Evolutionary conservation across 1,284 basidiomycete species (phyloP).

Genomic region (Coriolopsis trogii): DNA sequence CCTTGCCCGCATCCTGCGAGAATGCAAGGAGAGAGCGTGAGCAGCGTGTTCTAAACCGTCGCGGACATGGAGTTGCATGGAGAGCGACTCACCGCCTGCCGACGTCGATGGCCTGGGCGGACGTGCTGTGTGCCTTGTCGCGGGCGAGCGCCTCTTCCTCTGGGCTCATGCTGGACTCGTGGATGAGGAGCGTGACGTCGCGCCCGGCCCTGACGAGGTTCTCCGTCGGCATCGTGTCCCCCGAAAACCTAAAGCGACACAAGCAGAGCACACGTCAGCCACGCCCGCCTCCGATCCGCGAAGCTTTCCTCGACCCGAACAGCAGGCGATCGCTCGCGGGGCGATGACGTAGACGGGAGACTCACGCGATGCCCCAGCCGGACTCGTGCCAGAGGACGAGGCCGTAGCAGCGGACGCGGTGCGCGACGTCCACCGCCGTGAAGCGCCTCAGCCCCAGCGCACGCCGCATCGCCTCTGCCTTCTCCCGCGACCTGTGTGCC

Average conservation of each 20-base stretch:
- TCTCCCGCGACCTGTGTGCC: conserved; percentile 41
- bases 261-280: conserved; percentile 6
- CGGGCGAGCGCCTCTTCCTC: conserved; percentile 73
- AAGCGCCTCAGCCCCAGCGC: conserved; percentile 59
- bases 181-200: conserved; percentile 83
- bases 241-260: conserved; percentile 64
- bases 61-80: neutral
- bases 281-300: conserved; percentile 11
- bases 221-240: conserved; percentile 84
- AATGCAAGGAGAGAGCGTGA: neutral
- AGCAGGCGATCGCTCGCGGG: no score
- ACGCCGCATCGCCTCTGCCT: conserved; percentile 47
- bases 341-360: conserved; percentile 13
- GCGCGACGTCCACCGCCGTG: conserved; percentile 70
- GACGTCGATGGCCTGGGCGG: conserved; percentile 84
- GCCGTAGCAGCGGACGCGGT: conserved; percentile 76
- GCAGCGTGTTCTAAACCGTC: neutral
- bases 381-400: conserved; percentile 66
- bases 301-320: conserved; percentile 8
- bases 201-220: conserved; percentile 69
- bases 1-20: conserved; percentile 76
- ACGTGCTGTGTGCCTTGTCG: conserved; percentile 87
- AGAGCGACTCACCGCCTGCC: conserved; percentile 59
- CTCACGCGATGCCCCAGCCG: conserved; percentile 85
- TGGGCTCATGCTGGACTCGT: conserved; percentile 91